Conservation (phyloP, 306 rosid genomes). For the Prunus davidiana region DNA sequence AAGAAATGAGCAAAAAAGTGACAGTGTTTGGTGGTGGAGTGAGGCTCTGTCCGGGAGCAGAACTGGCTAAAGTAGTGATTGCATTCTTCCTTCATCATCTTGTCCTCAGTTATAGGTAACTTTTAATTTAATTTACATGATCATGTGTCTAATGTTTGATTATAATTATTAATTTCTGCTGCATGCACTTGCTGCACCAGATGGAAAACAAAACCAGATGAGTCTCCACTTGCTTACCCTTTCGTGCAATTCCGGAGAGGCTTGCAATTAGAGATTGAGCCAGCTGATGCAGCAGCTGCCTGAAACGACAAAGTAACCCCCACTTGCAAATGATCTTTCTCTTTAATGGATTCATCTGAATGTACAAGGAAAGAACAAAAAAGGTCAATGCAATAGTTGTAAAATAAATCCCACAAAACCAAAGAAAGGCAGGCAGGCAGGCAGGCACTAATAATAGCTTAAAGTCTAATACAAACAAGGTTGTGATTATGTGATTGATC, state of each 20-base stretch:
- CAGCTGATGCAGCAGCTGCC: neutral
- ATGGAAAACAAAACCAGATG: slow-evolving; percentile 63
- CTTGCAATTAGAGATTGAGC: slow-evolving; percentile 53
- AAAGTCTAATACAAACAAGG: no score
- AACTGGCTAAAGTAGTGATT: slow-evolving; percentile 70
- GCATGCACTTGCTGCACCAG: slow-evolving; percentile 21
- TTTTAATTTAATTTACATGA: neutral
- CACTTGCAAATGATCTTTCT: neutral
- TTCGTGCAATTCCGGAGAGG: slow-evolving; percentile 59
- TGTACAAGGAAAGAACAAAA: neutral
- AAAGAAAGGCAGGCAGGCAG: no score
- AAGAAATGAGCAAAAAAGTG: slow-evolving; percentile 50
- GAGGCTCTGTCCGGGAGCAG: slow-evolving; percentile 80
- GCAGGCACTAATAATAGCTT: no score
- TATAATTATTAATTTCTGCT: neutral
- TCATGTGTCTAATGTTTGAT: neutral
- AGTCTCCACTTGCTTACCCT: slow-evolving; percentile 69
- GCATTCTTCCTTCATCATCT: slow-evolving; percentile 79
- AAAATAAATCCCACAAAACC: no score
- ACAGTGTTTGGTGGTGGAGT: slow-evolving; percentile 81
- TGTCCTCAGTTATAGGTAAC: slow-evolving; percentile 73
- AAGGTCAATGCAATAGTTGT: neutral
- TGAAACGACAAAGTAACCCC: no score
- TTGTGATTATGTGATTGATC: no score
- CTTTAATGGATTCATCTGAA: neutral